Percentiles rank a stretch among this genome's conserved stretches.
These are phyloP conservation scores for Pestalotiopsis sp. DNA, from an alignment of 2,329 filamentous ascomycete genomes.

Conservation along the genomic window DNA sequence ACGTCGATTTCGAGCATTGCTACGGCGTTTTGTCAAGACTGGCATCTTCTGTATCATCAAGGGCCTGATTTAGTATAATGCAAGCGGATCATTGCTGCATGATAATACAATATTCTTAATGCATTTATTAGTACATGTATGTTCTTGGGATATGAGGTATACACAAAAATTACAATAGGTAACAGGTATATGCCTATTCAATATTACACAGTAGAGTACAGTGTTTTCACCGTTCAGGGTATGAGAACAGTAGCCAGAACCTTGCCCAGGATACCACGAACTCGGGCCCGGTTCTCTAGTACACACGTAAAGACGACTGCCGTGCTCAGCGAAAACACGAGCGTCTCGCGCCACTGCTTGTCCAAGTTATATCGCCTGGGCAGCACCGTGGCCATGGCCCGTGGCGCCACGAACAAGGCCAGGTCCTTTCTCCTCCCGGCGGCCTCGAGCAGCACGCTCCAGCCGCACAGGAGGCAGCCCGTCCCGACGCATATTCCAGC, in stretches of 20 bases:
- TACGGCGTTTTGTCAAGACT: conserved; percentile 2
- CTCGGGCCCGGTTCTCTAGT: conserved; percentile 61
- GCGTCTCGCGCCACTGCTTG: conserved; percentile 68
- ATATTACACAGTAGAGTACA: not conserved
- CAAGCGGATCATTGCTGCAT: not conserved
- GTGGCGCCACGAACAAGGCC: conserved; percentile 78
- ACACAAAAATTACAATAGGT: not conserved
- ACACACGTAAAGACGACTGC: conserved; percentile 72
- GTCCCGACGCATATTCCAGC: conserved; percentile 69
- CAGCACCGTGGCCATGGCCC: conserved; percentile 74
- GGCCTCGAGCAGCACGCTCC: conserved; percentile 78
- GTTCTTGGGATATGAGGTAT: not conserved
- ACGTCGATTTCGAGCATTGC: not conserved
- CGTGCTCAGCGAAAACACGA: conserved; percentile 67
- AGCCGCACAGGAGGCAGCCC: conserved; percentile 78
- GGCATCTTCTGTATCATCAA: not conserved
- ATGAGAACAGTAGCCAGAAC: conserved; percentile 56
- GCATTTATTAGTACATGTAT: conserved; percentile 27
- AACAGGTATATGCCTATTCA: not conserved
- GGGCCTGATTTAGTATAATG: not conserved
- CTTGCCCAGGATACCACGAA: conserved; percentile 70
- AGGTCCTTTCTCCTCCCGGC: conserved; percentile 70
- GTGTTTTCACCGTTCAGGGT: not conserved
- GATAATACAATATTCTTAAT: not conserved
- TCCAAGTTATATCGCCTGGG: conserved; percentile 67